phyloP scores from a whole-genome alignment of 2,329 filamentous ascomycete species.

The Diaporthe amygdali region DNA sequence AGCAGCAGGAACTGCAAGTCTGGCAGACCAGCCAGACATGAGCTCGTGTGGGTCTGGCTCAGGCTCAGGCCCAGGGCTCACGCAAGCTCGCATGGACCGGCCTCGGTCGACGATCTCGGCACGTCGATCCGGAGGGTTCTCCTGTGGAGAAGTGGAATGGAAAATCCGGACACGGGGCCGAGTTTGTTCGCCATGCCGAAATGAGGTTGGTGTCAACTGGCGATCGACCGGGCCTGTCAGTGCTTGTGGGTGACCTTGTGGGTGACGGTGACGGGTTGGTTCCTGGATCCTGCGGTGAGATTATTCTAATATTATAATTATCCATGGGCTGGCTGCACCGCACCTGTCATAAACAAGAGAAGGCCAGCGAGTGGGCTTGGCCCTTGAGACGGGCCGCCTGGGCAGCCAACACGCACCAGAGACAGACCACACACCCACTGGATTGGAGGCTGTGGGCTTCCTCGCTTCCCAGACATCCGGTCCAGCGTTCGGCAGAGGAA shows the following conservation, averaged over 20 bases:
- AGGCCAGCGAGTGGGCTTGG: background rate
- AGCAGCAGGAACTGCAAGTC: background rate
- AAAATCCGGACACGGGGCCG: conserved; percentile 10
- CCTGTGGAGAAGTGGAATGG: background rate
- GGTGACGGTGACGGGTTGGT: background rate
- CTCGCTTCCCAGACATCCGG: background rate
- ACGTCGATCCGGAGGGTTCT: conserved; percentile 6
- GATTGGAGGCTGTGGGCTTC: background rate
- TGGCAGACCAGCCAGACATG: too few relatives aligned
- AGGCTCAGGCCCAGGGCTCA: too few relatives aligned
- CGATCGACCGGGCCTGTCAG: background rate
- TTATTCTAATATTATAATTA: background rate
- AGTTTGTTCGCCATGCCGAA: conserved; percentile 2
- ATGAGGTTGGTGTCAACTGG: background rate
- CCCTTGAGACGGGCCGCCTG: background rate
- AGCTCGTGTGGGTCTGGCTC: background rate
- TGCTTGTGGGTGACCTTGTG: background rate
- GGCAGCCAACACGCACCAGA: background rate
- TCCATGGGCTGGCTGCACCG: background rate
- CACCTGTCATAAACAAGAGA: background rate
- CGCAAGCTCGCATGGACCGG: background rate
- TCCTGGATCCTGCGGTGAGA: conserved; percentile 11
- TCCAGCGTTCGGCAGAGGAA: conserved; percentile 9
- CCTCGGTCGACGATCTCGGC: background rate
- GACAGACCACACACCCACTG: background rate